Percentiles rank a stretch among this genome's conserved stretches.
phyloP scores from a whole-genome alignment of 495 filamentous ascomycete species.

The Podospora fimiseda region DNA sequence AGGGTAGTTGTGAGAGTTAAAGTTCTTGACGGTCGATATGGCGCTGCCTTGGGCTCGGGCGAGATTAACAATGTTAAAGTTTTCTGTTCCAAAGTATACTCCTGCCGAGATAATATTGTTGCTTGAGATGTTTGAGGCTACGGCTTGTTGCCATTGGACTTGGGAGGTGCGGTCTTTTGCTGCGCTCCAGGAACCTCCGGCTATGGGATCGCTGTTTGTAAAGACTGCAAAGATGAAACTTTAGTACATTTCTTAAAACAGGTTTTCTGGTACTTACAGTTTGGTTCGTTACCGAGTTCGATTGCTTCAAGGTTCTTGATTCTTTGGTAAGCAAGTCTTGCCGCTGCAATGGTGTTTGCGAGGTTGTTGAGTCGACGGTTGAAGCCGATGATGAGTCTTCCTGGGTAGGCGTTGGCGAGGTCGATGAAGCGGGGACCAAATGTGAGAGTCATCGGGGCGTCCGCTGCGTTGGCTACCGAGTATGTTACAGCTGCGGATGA shows the following conservation, averaged over 20 bases:
- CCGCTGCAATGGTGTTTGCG: conserved; percentile 50
- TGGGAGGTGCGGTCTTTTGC: conserved; percentile 48
- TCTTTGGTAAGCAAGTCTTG: conserved; percentile 37
- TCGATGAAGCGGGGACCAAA: conserved; percentile 52
- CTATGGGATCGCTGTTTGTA: conserved; percentile 45
- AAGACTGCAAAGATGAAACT: conserved; percentile 32
- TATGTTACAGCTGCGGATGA: conserved; percentile 48
- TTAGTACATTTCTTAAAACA: conserved; percentile 6
- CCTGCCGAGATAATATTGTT: conserved; percentile 49
- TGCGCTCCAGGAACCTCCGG: conserved; percentile 48
- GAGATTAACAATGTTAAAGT: conserved; percentile 48
- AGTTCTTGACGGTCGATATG: conserved; percentile 45
- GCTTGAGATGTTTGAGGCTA: conserved; percentile 42
- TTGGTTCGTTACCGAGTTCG: conserved; percentile 57
- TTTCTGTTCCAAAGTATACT: conserved; percentile 15
- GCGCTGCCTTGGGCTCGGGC: conserved; percentile 42
- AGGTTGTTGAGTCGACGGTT: conserved; percentile 53
- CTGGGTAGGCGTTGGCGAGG: conserved; percentile 45
- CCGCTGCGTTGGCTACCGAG: conserved; percentile 46
- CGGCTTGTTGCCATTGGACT: conserved; percentile 46
- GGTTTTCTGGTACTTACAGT: conserved; percentile 40
- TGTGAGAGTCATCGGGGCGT: conserved; percentile 49
- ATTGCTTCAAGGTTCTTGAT: conserved; percentile 50
- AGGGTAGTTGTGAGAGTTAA: conserved; percentile 56
- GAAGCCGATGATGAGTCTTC: conserved; percentile 50